These are phyloP conservation scores for Pleurotus citrinopileatus DNA, from an alignment of 768 basidiomycete species.

Conservation along the genomic window DNA sequence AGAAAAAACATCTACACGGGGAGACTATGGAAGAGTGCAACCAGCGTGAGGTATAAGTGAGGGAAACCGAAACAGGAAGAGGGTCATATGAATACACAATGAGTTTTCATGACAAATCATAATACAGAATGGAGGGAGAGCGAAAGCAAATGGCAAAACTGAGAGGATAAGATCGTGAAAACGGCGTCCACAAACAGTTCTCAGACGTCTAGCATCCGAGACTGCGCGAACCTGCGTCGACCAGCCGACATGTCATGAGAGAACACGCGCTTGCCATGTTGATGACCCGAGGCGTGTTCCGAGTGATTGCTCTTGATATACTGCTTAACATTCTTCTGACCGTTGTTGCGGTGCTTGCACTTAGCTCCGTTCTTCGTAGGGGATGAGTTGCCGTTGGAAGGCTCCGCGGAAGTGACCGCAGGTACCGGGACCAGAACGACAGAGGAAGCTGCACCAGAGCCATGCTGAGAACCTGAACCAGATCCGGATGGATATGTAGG, in stretches of 20 bases:
- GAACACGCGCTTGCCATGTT: background rate
- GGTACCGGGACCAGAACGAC: background rate
- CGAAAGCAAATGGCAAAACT: background rate
- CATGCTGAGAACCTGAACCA: background rate
- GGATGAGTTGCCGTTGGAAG: constrained; percentile 4
- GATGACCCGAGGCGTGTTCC: background rate
- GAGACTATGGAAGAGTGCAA: background rate
- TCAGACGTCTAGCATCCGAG: constrained; percentile 9
- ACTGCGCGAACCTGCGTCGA: constrained; percentile 8
- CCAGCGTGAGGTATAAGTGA: no score
- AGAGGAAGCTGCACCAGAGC: background rate
- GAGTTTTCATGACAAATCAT: background rate
- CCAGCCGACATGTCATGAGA: constrained; percentile 9
- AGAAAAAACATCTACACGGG: background rate
- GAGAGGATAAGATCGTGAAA: background rate
- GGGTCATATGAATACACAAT: background rate
- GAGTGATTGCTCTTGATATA: background rate
- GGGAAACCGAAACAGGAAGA: no score
- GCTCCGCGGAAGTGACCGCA: background rate
- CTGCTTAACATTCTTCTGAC: constrained; percentile 4
- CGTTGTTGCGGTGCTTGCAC: constrained; percentile 3
- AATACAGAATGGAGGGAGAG: background rate
- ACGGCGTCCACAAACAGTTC: background rate
- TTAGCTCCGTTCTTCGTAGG: background rate
- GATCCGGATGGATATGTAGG: constrained; percentile 3